phyloP scores from a whole-genome alignment of 2,329 filamentous ascomycete genomes.

The Penicillium sp. region DNA sequence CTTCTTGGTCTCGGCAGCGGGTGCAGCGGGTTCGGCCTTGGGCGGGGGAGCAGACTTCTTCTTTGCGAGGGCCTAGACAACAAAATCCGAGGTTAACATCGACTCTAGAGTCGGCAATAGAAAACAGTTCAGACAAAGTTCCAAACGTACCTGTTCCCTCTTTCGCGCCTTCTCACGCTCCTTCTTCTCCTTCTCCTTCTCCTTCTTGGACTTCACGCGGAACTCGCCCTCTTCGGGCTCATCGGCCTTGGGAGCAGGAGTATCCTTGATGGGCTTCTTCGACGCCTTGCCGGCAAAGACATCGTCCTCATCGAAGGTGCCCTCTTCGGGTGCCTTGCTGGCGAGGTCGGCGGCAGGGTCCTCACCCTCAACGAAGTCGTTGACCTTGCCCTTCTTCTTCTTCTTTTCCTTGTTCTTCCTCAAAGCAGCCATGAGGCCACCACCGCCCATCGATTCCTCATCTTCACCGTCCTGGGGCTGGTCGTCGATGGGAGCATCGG shows the following conservation, averaged over 20 bases:
- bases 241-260: slow-evolving; percentile 49
- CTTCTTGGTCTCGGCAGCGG: slow-evolving; percentile 49
- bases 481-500: slow-evolving; percentile 43
- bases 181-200: slow-evolving; percentile 98
- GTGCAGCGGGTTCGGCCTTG: slow-evolving; percentile 54
- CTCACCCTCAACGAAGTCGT: slow-evolving; percentile 73
- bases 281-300: slow-evolving; percentile 74
- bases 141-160: slow-evolving; percentile 78
- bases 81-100: slow-evolving; percentile 8
- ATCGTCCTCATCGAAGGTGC: slow-evolving; percentile 76
- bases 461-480: slow-evolving; percentile 49
- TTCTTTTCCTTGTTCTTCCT: slow-evolving; percentile 81
- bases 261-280: slow-evolving; percentile 51
- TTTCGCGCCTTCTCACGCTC: slow-evolving; percentile 98
- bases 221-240: slow-evolving; percentile 56
- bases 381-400: slow-evolving; percentile 82
- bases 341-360: slow-evolving; percentile 50
- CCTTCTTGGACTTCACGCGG: slow-evolving; percentile 87
- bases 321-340: slow-evolving; percentile 76
- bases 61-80: slow-evolving; percentile 73
- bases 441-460: slow-evolving; percentile 57
- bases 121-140: background rate
- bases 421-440: slow-evolving; percentile 75
- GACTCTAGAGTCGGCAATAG: background rate
- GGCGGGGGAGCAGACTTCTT: slow-evolving; percentile 57